These are phyloP conservation scores for Vigna angularis DNA, from an alignment of 306 rosid species.

Conservation along the genomic window DNA sequence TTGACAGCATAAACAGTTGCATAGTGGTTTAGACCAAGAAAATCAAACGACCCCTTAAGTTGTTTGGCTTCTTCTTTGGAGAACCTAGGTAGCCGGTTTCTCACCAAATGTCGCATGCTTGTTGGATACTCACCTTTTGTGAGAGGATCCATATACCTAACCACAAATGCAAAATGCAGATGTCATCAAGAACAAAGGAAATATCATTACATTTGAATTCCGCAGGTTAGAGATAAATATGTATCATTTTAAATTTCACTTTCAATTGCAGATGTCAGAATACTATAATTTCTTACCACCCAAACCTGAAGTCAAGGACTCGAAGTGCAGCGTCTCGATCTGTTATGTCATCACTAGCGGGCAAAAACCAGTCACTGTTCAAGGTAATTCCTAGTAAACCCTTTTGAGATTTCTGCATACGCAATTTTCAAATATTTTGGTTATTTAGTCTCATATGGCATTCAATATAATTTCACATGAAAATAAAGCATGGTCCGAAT, in stretches of 20 bases:
- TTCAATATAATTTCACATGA: not conserved
- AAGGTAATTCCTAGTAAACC: constrained; percentile 68
- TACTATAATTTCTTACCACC: constrained; percentile 54
- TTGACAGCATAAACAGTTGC: constrained; percentile 46
- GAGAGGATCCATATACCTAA: constrained; percentile 50
- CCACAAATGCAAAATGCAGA: constrained; percentile 36
- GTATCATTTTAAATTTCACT: not conserved
- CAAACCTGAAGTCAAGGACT: constrained; percentile 70
- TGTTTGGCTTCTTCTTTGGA: constrained; percentile 44
- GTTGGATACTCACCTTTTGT: constrained; percentile 50
- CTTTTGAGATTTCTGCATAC: constrained; percentile 61
- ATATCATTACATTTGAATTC: too few relatives aligned
- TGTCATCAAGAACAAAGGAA: constrained; percentile 12
- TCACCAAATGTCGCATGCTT: constrained; percentile 47
- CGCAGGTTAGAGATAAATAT: too few relatives aligned
- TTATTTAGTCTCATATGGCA: constrained; percentile 9
- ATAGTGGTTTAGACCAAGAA: constrained; percentile 51
- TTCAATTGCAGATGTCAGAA: not conserved
- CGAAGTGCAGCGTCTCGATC: constrained; percentile 59
- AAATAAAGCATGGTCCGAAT: not conserved
- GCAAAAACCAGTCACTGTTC: constrained; percentile 57
- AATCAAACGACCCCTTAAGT: constrained; percentile 48
- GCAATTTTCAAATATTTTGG: constrained; percentile 8
- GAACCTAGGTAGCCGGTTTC: constrained; percentile 45
- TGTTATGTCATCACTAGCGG: constrained; percentile 41